Evolutionary conservation across 192 early-diverging fungal genomes (phyloP), one percentile per base, ranked within the genome.

Genomic region (Pilaira anomala): DNA sequence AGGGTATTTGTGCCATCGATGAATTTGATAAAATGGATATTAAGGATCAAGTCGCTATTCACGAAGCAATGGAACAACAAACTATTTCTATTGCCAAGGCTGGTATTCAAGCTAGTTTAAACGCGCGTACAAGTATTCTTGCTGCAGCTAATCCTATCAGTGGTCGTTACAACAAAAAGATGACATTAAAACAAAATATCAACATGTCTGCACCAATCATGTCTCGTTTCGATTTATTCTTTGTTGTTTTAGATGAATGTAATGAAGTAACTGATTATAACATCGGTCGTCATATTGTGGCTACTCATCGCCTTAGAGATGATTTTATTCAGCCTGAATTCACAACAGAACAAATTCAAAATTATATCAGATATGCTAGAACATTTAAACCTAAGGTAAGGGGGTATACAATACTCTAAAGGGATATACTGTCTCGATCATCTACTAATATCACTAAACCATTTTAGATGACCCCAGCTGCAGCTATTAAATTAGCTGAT

Each of bases 11-110:
- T 67, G 93, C 91, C 67, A 98, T 98, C 62, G 96, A 98, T 75
- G 96, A 98, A 72, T 98, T 98, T 76, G 95, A 98, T 74, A 98
- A 98, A 80, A 98, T 98, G 96, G 93, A 97, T 48, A 66, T 94
- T 8, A 79, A 78, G 45, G 96, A 98, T 78, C 95, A 97, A 74
- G 94, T 97, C n/a, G 94, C 96, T 26, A 98, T 98, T 80, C 96
- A 98, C 85, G 96, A 98, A 78, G 96, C 95, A 9, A 98, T 98
- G 96, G 95, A 97, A 76, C 96, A 98, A 80, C 96, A 98, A 75
- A 98, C 95, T 7, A 98, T 97, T 58, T 87, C 87, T 12, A 96
- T 97, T 65, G 91, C 95, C 49, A 97, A 97, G 73, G 95, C 95
- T 33, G 94, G 95, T 44, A 95, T 96, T 67, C 95, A 97, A 64